Base-by-base conservation (phyloP, 768 basidiomycete species). In the Tylopilus felleus region DNA sequence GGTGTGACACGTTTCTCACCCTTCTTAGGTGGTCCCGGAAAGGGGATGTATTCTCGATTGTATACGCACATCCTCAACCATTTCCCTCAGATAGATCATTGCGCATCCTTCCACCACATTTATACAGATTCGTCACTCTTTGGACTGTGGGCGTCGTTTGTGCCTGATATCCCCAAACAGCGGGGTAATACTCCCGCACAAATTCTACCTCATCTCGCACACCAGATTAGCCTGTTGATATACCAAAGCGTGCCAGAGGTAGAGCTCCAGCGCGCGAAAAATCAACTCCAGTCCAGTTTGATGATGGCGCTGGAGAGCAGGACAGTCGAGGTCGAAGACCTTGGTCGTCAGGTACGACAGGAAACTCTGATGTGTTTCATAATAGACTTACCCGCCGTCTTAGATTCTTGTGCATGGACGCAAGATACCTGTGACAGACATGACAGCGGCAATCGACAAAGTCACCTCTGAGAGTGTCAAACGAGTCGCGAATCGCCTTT, bases 31-130 rank as follows among this genome's bases (percentile, higher is more conserved):
- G 96, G 96, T 4, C 96, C 96, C 3, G 96, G 96, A 16, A 98
- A 98, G 75, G 96, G 96, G 63, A 98, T 98, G 96, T 98, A 97
- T 78, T 93, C 94, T 31, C 87, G 96, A 23, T 74, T 98, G 27
- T 98, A 98, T 75, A 96, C 93, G 10, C 86, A 93, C 67, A 93
- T 98, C 64, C 84, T 98, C 53, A 98, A 98, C 70, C 88, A 91
- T 65, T 91, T 93, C 75, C 83, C 93, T 47, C 86, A 91, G 65
- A 82, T 98, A 64, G 96, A 98, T 70, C 92, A 94, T 70, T 98
- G 95, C 70, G 87, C 90, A 9, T 88, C 92, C 19, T 98, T 97
- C 86, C 94, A 98, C 69, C 96, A 98, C 72, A 94, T 95, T 66
- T 98, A 98, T 73, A 84, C 85, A 52, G 95, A 98, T 69, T 90